Percentiles rank a stretch among this genome's conserved stretches.
Evolutionary conservation across 257 asterid genomes (phyloP).

Genomic region (Forsythia suspensa): DNA sequence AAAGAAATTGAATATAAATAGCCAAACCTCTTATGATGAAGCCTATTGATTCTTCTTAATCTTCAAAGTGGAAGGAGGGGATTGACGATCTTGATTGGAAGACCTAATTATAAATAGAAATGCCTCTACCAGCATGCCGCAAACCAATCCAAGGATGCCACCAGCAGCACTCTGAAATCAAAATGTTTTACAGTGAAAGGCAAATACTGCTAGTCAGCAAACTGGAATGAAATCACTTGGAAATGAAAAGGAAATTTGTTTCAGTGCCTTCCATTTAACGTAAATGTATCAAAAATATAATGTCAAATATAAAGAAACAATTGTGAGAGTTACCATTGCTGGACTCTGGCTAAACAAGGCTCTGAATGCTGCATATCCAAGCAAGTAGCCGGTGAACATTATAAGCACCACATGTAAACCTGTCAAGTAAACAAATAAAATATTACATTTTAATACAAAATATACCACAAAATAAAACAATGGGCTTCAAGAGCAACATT

Average conservation of each 20-base stretch:
- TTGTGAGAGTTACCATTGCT: conserved; percentile 59
- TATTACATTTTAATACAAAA: not conserved
- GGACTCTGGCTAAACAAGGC: conserved; percentile 76
- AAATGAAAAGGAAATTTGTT: not conserved
- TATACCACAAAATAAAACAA: not conserved
- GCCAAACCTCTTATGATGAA: conserved; percentile 4
- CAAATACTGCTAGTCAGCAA: not conserved
- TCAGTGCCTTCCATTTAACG: not conserved
- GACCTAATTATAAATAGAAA: conserved; percentile 72
- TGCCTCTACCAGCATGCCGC: conserved; percentile 86
- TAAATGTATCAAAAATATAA: not conserved
- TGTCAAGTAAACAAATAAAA: conserved; percentile 36
- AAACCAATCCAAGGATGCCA: conserved; percentile 91
- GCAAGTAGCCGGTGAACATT: conserved; percentile 87
- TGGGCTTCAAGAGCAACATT: not conserved
- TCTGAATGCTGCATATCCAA: conserved; percentile 89
- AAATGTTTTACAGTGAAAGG: not conserved
- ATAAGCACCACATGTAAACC: conserved; percentile 79
- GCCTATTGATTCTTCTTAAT: conserved; percentile 60
- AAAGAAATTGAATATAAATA: not conserved
- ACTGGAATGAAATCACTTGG: not conserved
- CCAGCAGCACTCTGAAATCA: conserved; percentile 84
- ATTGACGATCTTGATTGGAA: conserved; percentile 39
- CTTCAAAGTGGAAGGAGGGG: conserved; percentile 33
- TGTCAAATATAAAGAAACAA: not conserved